phyloP scores from a whole-genome alignment of 2,329 filamentous ascomycete species.

The Colletotrichum agaves region DNA sequence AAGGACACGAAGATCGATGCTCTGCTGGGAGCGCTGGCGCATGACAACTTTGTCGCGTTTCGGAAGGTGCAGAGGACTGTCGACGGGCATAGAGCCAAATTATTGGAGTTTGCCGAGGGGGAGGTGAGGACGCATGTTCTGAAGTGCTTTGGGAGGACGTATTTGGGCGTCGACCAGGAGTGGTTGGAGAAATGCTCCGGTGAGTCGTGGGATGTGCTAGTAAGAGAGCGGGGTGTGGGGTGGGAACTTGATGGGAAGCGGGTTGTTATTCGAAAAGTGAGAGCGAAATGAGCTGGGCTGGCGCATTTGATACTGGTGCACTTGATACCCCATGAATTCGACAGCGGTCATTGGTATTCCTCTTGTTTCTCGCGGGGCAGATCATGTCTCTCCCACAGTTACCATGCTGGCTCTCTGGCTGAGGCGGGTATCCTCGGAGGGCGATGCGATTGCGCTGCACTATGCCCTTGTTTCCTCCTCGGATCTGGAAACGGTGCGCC shows the following conservation, averaged over 20 bases:
- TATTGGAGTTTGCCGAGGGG: conserved; percentile 85
- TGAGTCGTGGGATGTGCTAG: conserved; percentile 77
- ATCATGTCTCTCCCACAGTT: not conserved
- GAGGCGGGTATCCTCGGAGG: not conserved
- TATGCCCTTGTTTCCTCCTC: too few species aligned
- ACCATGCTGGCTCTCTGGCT: not conserved
- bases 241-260: conserved; percentile 82
- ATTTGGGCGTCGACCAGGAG: conserved; percentile 75
- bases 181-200: conserved; percentile 78
- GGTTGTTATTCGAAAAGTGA: conserved; percentile 78
- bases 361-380: not conserved
- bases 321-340: conserved; percentile 10
- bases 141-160: conserved; percentile 87
- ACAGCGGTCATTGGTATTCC: not conserved
- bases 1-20: conserved; percentile 75
- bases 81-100: conserved; percentile 80
- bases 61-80: conserved; percentile 76
- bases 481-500: too few species aligned
- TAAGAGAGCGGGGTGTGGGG: conserved; percentile 76
- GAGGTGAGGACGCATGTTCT: conserved; percentile 80
- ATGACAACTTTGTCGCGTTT: conserved; percentile 86
- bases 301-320: conserved; percentile 30
- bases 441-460: too few species aligned
- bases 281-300: conserved; percentile 19
- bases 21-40: conserved; percentile 76